Evolutionary conservation across 164 flowering plant genomes (phyloP).

Genomic region (Liriodendron chinense): DNA sequence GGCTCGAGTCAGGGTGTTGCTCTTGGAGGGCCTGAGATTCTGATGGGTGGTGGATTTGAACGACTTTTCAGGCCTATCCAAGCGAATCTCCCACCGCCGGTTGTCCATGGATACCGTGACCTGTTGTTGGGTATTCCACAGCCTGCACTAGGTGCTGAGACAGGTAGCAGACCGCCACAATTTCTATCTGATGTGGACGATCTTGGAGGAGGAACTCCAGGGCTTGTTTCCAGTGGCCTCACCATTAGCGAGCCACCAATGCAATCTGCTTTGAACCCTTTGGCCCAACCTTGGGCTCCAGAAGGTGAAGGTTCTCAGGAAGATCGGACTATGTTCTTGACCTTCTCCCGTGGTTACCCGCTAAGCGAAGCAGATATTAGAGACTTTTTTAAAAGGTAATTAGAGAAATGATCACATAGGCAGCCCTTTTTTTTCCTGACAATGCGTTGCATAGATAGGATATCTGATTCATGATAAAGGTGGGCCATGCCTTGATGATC

Average conservation of each 20-base stretch:
- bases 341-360: constrained; percentile 6
- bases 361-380: background rate
- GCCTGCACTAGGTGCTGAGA: background rate
- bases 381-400: background rate
- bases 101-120: too few species aligned
- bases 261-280: background rate
- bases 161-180: background rate
- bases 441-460: too few species aligned
- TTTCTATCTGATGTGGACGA: background rate
- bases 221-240: background rate
- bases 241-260: background rate
- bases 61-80: too few species aligned
- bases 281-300: constrained; percentile 7
- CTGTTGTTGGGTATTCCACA: background rate
- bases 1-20: background rate
- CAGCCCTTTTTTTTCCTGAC: too few species aligned
- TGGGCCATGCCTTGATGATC: too few species aligned
- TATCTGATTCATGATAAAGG: too few species aligned
- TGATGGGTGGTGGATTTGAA: background rate
- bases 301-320: background rate
- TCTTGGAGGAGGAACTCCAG: background rate
- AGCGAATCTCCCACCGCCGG: too few species aligned
- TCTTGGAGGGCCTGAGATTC: background rate
- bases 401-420: background rate
- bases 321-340: constrained; percentile 4